Percentiles rank a stretch among this genome's conserved stretches.
These are phyloP conservation scores for Debaryomycetaceae sp. DNA, from an alignment of 1,139 yeast genomes.

Conservation along the genomic window DNA sequence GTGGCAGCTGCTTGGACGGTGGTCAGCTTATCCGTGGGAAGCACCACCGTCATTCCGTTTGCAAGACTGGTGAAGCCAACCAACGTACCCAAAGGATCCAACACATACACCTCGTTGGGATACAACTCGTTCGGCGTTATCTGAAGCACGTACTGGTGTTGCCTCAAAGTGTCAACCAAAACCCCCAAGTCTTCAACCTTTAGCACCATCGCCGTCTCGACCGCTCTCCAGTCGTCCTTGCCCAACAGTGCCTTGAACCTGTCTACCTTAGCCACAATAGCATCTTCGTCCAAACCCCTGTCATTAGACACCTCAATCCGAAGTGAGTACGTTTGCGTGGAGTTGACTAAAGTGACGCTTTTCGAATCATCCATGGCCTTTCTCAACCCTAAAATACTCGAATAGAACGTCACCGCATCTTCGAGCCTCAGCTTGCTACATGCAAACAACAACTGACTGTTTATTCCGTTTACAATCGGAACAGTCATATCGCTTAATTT, in stretches of 20 bases:
- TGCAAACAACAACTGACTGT: conserved; percentile 45
- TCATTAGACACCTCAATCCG: conserved; percentile 10
- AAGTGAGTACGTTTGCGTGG: conserved; percentile 20
- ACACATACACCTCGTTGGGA: conserved; percentile 63
- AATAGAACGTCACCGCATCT: conserved; percentile 45
- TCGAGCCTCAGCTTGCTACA: conserved; percentile 29
- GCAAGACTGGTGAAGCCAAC: conserved; percentile 62
- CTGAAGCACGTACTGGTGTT: conserved; percentile 26
- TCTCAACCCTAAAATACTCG: conserved; percentile 39
- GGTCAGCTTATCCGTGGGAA: conserved; percentile 27
- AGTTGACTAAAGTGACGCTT: conserved; percentile 25
- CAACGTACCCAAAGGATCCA: conserved; percentile 66
- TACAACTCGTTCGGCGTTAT: conserved; percentile 59
- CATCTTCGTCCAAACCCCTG: conserved; percentile 21
- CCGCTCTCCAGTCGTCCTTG: conserved; percentile 49
- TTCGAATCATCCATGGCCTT: conserved; percentile 15
- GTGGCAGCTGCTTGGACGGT: not conserved
- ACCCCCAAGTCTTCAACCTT: conserved; percentile 31
- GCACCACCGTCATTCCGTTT: conserved; percentile 55
- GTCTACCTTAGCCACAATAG: conserved; percentile 8
- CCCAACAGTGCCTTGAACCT: conserved; percentile 23
- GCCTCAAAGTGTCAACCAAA: conserved; percentile 30
- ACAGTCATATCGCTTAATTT: conserved; percentile 14
- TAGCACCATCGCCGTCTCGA: conserved; percentile 40
- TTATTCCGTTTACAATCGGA: conserved; percentile 50